Evolutionary conservation across 164 flowering plant genomes (phyloP), one percentile per base, ranked within the genome.

Genomic region (Nymphaea thermarum): DNA sequence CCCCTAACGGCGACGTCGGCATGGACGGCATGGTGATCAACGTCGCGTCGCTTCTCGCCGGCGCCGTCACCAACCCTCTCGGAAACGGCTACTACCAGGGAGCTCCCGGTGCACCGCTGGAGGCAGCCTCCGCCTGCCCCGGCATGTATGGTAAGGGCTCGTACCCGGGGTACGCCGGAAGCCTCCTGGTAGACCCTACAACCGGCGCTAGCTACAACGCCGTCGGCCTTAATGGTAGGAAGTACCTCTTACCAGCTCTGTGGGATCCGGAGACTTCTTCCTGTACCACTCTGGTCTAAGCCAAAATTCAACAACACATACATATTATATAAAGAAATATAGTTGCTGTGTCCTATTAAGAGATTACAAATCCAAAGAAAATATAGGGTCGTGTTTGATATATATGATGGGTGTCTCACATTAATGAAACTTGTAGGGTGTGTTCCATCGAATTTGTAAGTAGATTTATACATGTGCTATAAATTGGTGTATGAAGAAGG

Each of bases 181-280:
- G 65, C 63, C 11, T 73, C 12, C 44, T 69, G 16, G 68, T 69
- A 66, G 72, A 73, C 53, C 43, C 51, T 11, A 6, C 69, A 4
- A 73, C 69, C 4, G 69, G 76, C 25, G 76, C 60, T 16, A 73
- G 76, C 72, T 73, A 68, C 53, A 73, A 73, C 45, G 76, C 71
- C 3, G 51, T 57, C 5, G 76, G 76, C 60, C 43, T 69, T 10
- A 51, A 65, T 25, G 76, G 76, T 14, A 66, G 76, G 65, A 65
- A 69, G 63, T 73, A 6, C 72, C 43, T 73, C 65, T 62, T 73
- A 2, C 76, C 76, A 14, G 72, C 72, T 3, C 14, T 73, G 66
- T 73, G 76, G 76, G 69, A 73, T 57, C 76, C 76, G 44, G 63
- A 47, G 10, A 70, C 64, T 53, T 65, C 67, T 1, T 41, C 62